Base-by-base conservation (phyloP, 352 stramenopile genomes). In the Globisporangium irregulare region DNA sequence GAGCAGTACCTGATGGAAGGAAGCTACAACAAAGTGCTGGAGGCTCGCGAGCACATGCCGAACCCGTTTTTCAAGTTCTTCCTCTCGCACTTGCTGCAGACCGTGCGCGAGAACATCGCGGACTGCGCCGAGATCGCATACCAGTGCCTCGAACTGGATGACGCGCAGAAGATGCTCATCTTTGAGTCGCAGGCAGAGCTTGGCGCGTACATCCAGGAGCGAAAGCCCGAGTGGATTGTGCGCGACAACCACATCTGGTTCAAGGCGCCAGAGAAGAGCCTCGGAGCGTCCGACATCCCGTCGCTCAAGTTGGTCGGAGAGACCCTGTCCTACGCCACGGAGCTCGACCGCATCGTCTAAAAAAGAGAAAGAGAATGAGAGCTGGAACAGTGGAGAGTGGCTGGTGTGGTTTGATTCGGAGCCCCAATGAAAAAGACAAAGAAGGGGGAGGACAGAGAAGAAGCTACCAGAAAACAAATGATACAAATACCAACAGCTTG, bases 51-150 rank as follows among this genome's bases (percentile, higher is more conserved):
- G n/a, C 84, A 93, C 69, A 86, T 98, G 66, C 96, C 96, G 8
- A 89, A 97, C 73, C 88, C 89, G 61, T 91, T 91, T 64, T 98
- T 98, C 81, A 84, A 86, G 73, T 98, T 98, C 73, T 98, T 98
- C 77, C 86, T 99, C 50, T 84, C 93, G 29, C 91, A 97, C 69
- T 73, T 98, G 34, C 75, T 98, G 27, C 89, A 97, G 73, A 98
- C 96, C 9, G 96, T 99, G 51, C 86, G 96, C 15, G 95, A 98
- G 73, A 96, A 95, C 67, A 97, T 99, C 75, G 96, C 95, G 15
- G 96, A 98, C 78, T 98, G 94, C 80, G 87, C 97, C 41, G 94
- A 98, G 82, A 92, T 98, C 55, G 86, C 92, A 12, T 98, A 98
- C 74, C 88, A 93, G 76, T 95, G 81, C 32, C 87, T 98, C 54